Percentiles rank a stretch among this genome's conserved stretches.
phyloP scores from a whole-genome alignment of 371 early-diverging fungal genomes.

The Mortierella sp. region DNA sequence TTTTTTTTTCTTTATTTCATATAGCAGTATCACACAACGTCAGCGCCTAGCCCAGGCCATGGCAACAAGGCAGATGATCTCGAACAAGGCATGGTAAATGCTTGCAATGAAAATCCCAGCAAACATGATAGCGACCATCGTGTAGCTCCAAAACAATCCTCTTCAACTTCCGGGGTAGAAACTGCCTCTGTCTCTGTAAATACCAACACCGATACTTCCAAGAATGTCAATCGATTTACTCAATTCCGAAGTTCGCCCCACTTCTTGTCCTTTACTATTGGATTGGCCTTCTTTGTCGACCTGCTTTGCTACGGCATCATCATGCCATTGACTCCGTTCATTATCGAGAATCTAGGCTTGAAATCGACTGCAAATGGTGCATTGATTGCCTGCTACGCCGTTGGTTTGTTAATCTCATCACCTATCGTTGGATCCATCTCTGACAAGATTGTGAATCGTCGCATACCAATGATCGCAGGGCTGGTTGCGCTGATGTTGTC shows the following conservation, averaged over 20 bases:
- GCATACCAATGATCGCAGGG: conserved; percentile 70
- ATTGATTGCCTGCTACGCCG: conserved; percentile 41
- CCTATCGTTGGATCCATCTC: conserved; percentile 39
- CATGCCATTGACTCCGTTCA: conserved; percentile 51
- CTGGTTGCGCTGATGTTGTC: conserved; percentile 65
- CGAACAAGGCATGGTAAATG: conserved; percentile 9
- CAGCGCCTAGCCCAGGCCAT: conserved; percentile 5
- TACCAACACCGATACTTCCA: not conserved
- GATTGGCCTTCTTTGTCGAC: conserved; percentile 46
- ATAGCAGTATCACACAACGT: not conserved
- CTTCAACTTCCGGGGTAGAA: not conserved
- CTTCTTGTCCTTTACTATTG: conserved; percentile 41
- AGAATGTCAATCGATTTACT: conserved; percentile 5
- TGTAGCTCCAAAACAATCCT: not conserved
- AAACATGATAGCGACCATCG: not conserved
- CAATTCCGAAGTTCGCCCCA: conserved; percentile 23
- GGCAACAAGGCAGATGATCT: not conserved
- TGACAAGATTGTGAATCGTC: conserved; percentile 44
- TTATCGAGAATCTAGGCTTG: conserved; percentile 30
- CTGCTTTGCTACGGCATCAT: conserved; percentile 49
- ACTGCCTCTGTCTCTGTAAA: not conserved
- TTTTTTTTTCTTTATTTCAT: not conserved
- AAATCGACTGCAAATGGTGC: conserved; percentile 45
- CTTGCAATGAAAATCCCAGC: not conserved
- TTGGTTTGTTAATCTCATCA: conserved; percentile 34